phyloP scores from a whole-genome alignment of 2,329 filamentous ascomycete genomes.

The Fusarium sp. region DNA sequence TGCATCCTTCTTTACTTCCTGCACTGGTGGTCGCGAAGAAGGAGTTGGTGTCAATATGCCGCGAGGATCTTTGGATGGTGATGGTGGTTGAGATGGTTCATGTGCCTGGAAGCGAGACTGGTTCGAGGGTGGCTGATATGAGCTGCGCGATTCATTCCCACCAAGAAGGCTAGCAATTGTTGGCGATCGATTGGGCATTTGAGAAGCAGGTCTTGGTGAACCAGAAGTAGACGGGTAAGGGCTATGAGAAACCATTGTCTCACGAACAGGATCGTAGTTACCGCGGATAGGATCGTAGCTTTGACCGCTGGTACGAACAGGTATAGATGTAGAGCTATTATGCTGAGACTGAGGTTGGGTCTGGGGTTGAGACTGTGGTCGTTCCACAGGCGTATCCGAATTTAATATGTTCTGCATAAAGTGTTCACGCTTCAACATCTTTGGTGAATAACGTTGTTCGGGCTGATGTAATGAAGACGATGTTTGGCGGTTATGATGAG shows the following conservation, averaged over 20 bases:
- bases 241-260: constrained; percentile 67
- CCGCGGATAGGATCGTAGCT: constrained; percentile 92
- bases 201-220: constrained; percentile 60
- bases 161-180: constrained; percentile 90
- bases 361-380: constrained; percentile 35
- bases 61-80: constrained; percentile 54
- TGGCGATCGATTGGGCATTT: constrained; percentile 67
- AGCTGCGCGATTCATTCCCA: constrained; percentile 41
- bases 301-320: constrained; percentile 75
- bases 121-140: constrained; percentile 41
- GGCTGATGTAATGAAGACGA: constrained; percentile 35
- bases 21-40: constrained; percentile 44
- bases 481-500: constrained; percentile 46
- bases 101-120: constrained; percentile 48
- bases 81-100: constrained; percentile 55
- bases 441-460: constrained; percentile 55
- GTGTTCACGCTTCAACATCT: constrained; percentile 63
- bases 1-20: constrained; percentile 54
- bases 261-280: constrained; percentile 72
- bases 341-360: constrained; percentile 22
- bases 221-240: constrained; percentile 56
- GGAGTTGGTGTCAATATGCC: constrained; percentile 50
- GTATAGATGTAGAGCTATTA: constrained; percentile 57
- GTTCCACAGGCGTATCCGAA: constrained; percentile 52
- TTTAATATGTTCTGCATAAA: constrained; percentile 68